Evolutionary conservation across 2,329 filamentous ascomycete genomes (phyloP), one percentile per base, ranked within the genome.

Genomic region (Colletotrichum simmondsii): DNA sequence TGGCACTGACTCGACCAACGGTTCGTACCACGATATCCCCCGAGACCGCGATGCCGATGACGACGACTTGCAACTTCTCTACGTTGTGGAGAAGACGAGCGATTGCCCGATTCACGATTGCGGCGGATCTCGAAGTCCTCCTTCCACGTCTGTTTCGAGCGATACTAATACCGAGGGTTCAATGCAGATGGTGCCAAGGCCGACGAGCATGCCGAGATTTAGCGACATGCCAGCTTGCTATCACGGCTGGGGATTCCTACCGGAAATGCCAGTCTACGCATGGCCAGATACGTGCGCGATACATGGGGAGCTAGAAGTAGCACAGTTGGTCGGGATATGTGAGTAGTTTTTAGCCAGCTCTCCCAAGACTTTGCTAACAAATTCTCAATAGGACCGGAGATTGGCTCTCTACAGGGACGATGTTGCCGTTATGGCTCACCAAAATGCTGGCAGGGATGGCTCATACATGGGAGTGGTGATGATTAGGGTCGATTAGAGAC

Each of bases 1-100:
- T 37, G 57, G 11, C 28, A 26, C 16, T 6, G n/a, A 67, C 8
- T 35, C 26, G 19, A 5, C 54, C 56, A 49, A 57, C 60, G 71
- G 66, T 73, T 71, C 71, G 71, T 73, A 65, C 67, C 14, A 57
- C 56, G 54, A 73, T 26, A 24, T 24, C 14, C 56, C 71, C 37
- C 67, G 60, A 70, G 46, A 32, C 60, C 46, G 60, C 71, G 61
- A 72, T 65, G 24, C n/a, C 70, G 70, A 72, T 10, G 70, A 73
- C 60, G 71, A 73, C 46, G 71, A 73, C 46, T 37, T 73, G 61
- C 71, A 73, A 71, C 71, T 73, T 71, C 71, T 73, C 37, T 73
- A 71, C 56, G 57, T 73, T 8, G 66, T 73, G 10, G 66, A 73
- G 60, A 73, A 73, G 66, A 49, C 71, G 49, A 53, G 24, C 35